Conservation (phyloP, 257 asterid genomes). For the Solanum lignicaule region DNA sequence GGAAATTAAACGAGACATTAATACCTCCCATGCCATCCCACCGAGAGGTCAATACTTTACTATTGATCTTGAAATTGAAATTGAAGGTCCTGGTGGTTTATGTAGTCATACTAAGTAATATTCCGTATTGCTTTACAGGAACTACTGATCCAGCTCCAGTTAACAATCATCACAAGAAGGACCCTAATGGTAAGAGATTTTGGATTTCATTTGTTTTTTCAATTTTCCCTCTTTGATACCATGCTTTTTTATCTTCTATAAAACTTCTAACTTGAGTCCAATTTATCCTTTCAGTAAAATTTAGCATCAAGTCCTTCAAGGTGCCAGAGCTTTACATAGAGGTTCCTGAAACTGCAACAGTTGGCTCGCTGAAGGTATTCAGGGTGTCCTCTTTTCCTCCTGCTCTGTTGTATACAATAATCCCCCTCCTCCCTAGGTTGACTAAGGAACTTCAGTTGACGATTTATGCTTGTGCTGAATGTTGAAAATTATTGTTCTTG, state of each 20-base stretch:
- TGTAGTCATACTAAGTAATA: constrained; percentile 6
- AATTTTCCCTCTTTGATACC: neutral
- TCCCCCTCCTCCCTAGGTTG: neutral
- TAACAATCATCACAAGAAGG: constrained; percentile 41
- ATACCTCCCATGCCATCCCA: neutral
- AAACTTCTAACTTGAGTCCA: neutral
- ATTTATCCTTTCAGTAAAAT: constrained; percentile 46
- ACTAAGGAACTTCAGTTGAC: neutral
- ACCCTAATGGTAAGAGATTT: constrained; percentile 42
- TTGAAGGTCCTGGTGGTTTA: neutral
- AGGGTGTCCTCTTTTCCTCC: neutral
- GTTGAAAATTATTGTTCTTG: neutral
- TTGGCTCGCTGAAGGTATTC: constrained; percentile 85
- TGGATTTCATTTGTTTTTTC: neutral
- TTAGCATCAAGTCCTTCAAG: constrained; percentile 88
- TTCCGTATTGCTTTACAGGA: constrained; percentile 27
- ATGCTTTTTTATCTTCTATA: neutral
- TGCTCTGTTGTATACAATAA: neutral
- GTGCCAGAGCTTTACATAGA: constrained; percentile 93
- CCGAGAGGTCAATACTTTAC: constrained; percentile 22
- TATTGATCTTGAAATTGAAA: neutral
- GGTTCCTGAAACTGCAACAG: constrained; percentile 88
- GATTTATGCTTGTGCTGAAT: neutral
- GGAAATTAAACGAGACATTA: constrained; percentile 21
- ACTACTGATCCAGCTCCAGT: constrained; percentile 21